Evolutionary conservation across 768 basidiomycete genomes (phyloP).

Genomic region (Phylloporus scabripes): DNA sequence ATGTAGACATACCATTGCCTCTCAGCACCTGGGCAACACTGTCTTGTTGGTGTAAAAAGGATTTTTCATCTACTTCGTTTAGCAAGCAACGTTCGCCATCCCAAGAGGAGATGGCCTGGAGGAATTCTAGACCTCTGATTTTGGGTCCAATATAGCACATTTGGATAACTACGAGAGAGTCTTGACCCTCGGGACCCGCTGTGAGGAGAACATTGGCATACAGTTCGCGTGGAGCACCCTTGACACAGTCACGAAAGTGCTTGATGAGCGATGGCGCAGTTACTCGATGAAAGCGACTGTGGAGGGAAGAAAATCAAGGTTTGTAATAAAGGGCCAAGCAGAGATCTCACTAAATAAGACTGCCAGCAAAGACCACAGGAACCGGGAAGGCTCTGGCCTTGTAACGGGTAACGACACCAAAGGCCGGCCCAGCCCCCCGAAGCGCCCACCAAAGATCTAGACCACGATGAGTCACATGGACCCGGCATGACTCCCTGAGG

Average conservation of each 20-base stretch:
- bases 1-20: constrained; percentile 56
- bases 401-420: constrained; percentile 87
- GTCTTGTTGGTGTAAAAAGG: constrained; percentile 84
- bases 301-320: constrained; percentile 10
- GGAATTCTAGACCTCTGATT: constrained; percentile 68
- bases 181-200: constrained; percentile 78
- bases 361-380: constrained; percentile 88
- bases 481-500: background rate
- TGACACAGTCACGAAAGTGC: constrained; percentile 91
- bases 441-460: constrained; percentile 86
- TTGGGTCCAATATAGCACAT: constrained; percentile 83
- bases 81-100: constrained; percentile 80
- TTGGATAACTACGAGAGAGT: constrained; percentile 86
- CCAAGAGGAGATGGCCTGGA: constrained; percentile 85
- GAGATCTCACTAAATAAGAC: constrained; percentile 75
- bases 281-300: constrained; percentile 79
- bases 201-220: constrained; percentile 90
- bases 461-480: constrained; percentile 1
- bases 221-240: constrained; percentile 78
- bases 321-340: background rate
- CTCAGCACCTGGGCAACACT: constrained; percentile 87
- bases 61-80: constrained; percentile 89
- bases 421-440: constrained; percentile 74
- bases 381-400: constrained; percentile 85
- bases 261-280: constrained; percentile 85